phyloP scores from a whole-genome alignment of 352 stramenopile genomes.

The Globisporangium sylvaticum region DNA sequence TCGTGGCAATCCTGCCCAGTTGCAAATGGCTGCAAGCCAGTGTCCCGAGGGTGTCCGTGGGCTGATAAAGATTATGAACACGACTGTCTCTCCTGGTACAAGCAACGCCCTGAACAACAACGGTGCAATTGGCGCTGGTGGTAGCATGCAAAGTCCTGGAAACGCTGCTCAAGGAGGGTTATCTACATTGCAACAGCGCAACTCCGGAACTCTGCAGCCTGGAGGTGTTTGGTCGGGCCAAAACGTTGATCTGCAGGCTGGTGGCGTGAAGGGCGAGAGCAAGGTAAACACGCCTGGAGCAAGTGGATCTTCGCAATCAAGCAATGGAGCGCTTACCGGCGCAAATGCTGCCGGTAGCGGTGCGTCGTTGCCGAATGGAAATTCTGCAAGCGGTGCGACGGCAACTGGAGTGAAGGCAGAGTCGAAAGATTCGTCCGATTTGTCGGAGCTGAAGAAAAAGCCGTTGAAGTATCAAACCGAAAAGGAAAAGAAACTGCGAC shows the following conservation, averaged over 20 bases:
- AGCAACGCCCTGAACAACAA: constrained; percentile 29
- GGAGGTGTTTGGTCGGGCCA: constrained; percentile 8
- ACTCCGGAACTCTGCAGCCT: constrained; percentile 10
- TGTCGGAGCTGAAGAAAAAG: constrained; percentile 64
- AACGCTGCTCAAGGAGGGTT: constrained; percentile 3
- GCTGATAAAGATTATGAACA: constrained; percentile 89
- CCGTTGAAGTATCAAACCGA: constrained; percentile 73
- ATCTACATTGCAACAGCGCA: constrained; percentile 15
- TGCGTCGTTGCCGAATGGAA: constrained; percentile 6
- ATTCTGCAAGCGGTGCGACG: neutral
- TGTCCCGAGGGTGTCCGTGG: constrained; percentile 72
- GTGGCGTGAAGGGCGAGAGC: constrained; percentile 15
- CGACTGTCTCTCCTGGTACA: constrained; percentile 27
- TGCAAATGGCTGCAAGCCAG: constrained; percentile 66
- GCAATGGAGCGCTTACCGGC: constrained; percentile 1
- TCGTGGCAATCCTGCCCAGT: constrained; percentile 63
- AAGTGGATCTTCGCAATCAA: neutral
- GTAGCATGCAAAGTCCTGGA: neutral
- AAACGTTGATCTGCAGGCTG: constrained; percentile 6
- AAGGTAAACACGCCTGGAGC: constrained; percentile 4
- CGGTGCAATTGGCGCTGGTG: constrained; percentile 3
- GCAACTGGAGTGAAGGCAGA: constrained; percentile 14
- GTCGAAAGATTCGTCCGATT: neutral
- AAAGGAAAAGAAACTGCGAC: constrained; percentile 83
- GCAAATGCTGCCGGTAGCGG: neutral